These are phyloP conservation scores for Pseudopediastrum boryanum DNA, from an alignment of 139 green algal species.

Conservation along the genomic window DNA sequence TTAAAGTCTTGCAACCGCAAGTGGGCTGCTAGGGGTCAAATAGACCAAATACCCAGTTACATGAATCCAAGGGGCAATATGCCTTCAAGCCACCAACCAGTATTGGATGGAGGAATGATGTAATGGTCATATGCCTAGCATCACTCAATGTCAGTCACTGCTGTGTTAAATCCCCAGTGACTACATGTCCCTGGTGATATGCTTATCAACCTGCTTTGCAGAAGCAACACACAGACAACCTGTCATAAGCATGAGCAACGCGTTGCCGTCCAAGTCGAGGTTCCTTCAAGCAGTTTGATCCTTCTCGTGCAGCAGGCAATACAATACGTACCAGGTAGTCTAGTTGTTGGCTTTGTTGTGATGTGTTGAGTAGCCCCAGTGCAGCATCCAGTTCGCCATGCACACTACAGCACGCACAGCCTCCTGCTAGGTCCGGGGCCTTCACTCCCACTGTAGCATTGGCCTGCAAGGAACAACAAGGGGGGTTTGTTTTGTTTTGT, in stretches of 20 bases:
- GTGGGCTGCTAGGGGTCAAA: no score
- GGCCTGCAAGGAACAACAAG: no score
- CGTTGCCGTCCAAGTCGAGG: background rate
- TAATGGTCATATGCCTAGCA: no score
- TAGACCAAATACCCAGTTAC: no score
- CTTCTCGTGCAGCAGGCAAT: background rate
- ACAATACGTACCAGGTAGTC: slow-evolving; percentile 40
- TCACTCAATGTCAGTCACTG: background rate
- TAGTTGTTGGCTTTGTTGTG: slow-evolving; percentile 24
- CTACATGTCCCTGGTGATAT: background rate
- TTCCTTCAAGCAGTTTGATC: background rate
- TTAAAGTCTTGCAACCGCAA: background rate
- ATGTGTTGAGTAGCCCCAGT: slow-evolving; percentile 23
- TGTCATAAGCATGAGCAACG: background rate
- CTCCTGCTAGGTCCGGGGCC: slow-evolving; percentile 42
- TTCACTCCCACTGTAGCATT: slow-evolving; percentile 52
- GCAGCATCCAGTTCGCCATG: slow-evolving; percentile 37
- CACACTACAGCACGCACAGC: slow-evolving; percentile 57
- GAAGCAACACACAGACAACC: background rate
- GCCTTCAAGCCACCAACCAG: no score
- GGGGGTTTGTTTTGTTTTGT: no score
- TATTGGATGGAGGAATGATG: no score
- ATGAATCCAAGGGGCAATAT: no score
- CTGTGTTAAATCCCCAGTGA: background rate
- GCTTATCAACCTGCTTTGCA: background rate